Evolutionary conservation across 345 rosid species (phyloP), one percentile per base, ranked within the genome.

Genomic region (Salix caprea): DNA sequence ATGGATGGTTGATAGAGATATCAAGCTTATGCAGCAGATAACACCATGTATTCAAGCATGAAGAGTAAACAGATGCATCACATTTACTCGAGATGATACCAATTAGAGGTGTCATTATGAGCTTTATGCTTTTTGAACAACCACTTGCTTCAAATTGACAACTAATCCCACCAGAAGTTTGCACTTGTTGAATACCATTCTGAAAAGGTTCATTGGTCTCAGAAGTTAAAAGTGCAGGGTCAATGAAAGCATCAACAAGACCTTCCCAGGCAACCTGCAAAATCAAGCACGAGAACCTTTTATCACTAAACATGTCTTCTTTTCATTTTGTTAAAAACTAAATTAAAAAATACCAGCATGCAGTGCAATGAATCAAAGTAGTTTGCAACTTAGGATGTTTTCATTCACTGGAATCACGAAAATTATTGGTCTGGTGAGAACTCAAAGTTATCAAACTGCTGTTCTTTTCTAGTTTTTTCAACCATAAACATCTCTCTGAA

Each of bases 221-320:
- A 72, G 42, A 72, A 74, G 70, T 78, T 56, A 76, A 64, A 14
- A 54, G 5, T 65, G 76, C 69, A 67, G 75, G 79, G n/a, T 76
- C 75, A 76, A 85, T 70, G 74, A 88, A 81, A 70, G 83, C 86
- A 85, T 88, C 91, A 75, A 90, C 73, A 32, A 90, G 88, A 64
- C 86, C 88, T 84, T 86, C 87, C 93, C 90, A 90, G 6, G 91
- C 87, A 79, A 80, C 89, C 93, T 90, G 77, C 65, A 72, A 69
- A 52, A 77, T 76, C 67, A 79, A 75, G 67, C 70, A 48, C 44
- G 69, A 7, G 8, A 44, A 14, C n/a, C 16, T 74, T 75, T 61
- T 46, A 71, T 37, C 15, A 34, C 48, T 30, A 54, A 65, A 23
- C 30, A 50, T 62, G 69, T 65, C 16, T 46, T 46, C 52, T 46